Evolutionary conservation across 352 stramenopile genomes (phyloP).

Genomic region (Halophytophthora polymorphica): DNA sequence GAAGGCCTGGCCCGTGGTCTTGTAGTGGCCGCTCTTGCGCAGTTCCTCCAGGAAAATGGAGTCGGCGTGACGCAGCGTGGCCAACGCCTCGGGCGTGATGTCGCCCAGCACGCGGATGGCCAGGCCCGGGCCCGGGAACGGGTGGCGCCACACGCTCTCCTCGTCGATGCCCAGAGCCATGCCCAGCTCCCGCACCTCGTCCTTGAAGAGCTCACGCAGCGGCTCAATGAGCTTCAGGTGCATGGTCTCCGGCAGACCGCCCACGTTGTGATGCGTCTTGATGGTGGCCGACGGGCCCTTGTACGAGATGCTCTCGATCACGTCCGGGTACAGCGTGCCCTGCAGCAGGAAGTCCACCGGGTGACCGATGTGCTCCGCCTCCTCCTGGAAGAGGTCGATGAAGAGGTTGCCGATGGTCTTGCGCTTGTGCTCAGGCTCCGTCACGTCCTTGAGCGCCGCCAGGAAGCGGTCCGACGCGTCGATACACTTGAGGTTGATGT

Average conservation of each 20-base stretch:
- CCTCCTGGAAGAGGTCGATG: constrained; percentile 98
- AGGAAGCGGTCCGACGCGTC: constrained; percentile 97
- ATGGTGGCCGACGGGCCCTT: constrained; percentile 98
- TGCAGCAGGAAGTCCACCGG: constrained; percentile 94
- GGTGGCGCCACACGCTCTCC: constrained; percentile 97
- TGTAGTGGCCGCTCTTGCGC: constrained; percentile 94
- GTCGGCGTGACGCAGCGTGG: constrained; percentile 96
- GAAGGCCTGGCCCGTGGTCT: constrained; percentile 98
- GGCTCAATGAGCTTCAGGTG: constrained; percentile 99
- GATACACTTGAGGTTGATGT: constrained; percentile 97
- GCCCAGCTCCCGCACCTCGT: constrained; percentile 97
- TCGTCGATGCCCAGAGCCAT: constrained; percentile 97
- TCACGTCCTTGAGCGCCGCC: constrained; percentile 89
- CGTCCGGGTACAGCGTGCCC: constrained; percentile 99
- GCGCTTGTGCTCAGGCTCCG: constrained; percentile 97
- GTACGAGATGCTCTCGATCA: constrained; percentile 99
- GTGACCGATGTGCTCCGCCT: constrained; percentile 80
- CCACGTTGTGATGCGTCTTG: constrained; percentile 99
- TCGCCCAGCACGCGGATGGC: constrained; percentile 98
- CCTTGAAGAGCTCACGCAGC: constrained; percentile 98
- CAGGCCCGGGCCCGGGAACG: constrained; percentile 98
- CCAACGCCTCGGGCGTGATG: constrained; percentile 92
- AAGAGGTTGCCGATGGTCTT: constrained; percentile 99
- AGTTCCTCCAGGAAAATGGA: constrained; percentile 98
- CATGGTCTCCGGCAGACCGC: constrained; percentile 96